A percentile compares a stretch with the other conserved stretches of the same genome.
phyloP scores from a whole-genome alignment of 164 flowering plant species.

The Vitis rotundifolia region DNA sequence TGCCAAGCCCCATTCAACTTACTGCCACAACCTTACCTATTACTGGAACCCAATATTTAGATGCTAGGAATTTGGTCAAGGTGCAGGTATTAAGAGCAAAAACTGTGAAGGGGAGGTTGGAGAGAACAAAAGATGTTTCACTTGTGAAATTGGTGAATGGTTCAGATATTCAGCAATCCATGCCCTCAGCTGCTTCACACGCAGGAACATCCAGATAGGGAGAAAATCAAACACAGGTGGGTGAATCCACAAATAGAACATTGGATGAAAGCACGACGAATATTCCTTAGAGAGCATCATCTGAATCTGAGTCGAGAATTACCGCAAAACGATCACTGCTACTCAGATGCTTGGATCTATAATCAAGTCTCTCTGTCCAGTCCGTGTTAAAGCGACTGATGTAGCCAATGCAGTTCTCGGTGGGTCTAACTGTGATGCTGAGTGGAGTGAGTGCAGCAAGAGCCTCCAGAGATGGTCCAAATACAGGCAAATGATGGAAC shows the following conservation, averaged over 20 bases:
- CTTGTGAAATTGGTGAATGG: conserved; percentile 45
- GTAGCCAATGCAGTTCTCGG: no score
- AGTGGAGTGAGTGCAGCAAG: no score
- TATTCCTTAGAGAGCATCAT: conserved; percentile 36
- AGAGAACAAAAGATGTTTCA: conserved; percentile 46
- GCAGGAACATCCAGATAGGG: conserved; percentile 35
- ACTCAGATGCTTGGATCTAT: no score
- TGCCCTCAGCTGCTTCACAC: conserved; percentile 28
- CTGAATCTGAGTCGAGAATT: conserved; percentile 51
- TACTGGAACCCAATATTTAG: conserved; percentile 31
- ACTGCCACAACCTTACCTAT: no score
- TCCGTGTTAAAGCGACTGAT: no score
- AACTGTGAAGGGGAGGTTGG: conserved; percentile 58
- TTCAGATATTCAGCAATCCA: conserved; percentile 40
- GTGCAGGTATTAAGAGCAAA: conserved; percentile 37
- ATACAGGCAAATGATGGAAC: no score
- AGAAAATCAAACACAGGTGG: conserved; percentile 54
- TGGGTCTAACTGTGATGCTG: no score
- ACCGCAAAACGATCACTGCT: no score
- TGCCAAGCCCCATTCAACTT: conserved; percentile 25
- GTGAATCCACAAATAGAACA: conserved; percentile 47
- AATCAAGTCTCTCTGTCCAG: no score
- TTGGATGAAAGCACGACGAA: conserved; percentile 57
- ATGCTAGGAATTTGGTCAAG: conserved; percentile 45
- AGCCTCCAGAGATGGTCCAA: no score